A percentile compares a stretch with the other conserved stretches of the same genome.
These are phyloP conservation scores for Solioccasus polychromus DNA, from an alignment of 768 basidiomycete species.

Conservation along the genomic window DNA sequence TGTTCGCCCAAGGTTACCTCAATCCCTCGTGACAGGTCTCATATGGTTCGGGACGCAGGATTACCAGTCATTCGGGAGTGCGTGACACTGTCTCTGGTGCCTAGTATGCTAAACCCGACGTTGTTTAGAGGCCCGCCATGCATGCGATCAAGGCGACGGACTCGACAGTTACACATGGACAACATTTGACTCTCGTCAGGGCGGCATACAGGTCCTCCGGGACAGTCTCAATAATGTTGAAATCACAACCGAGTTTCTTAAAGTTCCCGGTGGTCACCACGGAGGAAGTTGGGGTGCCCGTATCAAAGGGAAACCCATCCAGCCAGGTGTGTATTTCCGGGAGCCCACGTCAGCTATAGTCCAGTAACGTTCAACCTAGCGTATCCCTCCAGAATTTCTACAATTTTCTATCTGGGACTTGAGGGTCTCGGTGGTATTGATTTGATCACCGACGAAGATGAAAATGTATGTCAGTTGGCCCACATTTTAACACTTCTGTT, in stretches of 20 bases:
- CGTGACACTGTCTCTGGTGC: slow-evolving; percentile 28
- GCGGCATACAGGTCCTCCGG: slow-evolving; percentile 80
- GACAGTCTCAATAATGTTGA: slow-evolving; percentile 83
- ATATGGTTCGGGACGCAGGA: slow-evolving; percentile 93
- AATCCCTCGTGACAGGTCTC: slow-evolving; percentile 89
- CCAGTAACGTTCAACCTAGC: slow-evolving; percentile 22
- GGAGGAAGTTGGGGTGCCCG: slow-evolving; percentile 90
- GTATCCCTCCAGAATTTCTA: slow-evolving; percentile 61
- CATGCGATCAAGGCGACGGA: slow-evolving; percentile 85
- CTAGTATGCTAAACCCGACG: background rate
- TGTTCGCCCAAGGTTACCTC: slow-evolving; percentile 76
- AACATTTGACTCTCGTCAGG: slow-evolving; percentile 80
- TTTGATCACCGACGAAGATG: slow-evolving; percentile 72
- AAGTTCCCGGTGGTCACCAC: slow-evolving; percentile 76
- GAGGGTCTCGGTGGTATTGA: slow-evolving; percentile 84
- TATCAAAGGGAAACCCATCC: slow-evolving; percentile 77
- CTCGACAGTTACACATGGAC: slow-evolving; percentile 85
- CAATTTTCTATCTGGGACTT: slow-evolving; percentile 84
- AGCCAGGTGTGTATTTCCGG: slow-evolving; percentile 42
- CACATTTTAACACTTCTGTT: slow-evolving; percentile 2
- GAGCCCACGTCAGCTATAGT: slow-evolving; percentile 21
- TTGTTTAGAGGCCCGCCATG: slow-evolving; percentile 67
- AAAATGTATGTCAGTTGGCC: slow-evolving; percentile 54
- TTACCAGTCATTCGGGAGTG: slow-evolving; percentile 67
- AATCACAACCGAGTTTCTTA: slow-evolving; percentile 82